A percentile compares a stretch with the other conserved stretches of the same genome.
These are phyloP conservation scores for Zygosaccharomyces rouxii DNA, from an alignment of 805 yeast species.

Conservation along the genomic window DNA sequence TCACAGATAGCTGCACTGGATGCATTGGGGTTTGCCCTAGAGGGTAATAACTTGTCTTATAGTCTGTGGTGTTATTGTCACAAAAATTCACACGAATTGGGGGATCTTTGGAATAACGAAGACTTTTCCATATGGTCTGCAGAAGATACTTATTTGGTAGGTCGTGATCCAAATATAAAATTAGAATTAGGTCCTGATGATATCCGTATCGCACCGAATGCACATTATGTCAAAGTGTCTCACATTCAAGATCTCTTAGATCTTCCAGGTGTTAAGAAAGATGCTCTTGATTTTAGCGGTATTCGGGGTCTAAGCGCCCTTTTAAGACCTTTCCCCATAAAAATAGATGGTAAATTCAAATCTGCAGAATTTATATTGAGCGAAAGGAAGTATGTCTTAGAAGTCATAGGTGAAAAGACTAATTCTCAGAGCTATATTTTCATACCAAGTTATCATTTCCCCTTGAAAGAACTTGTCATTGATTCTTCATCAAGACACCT, in stretches of 20 bases:
- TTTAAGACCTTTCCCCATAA: slow-evolving; percentile 69
- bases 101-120: slow-evolving; percentile 91
- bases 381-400: slow-evolving; percentile 44
- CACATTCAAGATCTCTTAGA: slow-evolving; percentile 8
- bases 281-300: slow-evolving; percentile 40
- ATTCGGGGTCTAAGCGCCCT: slow-evolving; percentile 71
- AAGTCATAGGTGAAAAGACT: slow-evolving; percentile 32
- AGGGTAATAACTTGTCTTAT: slow-evolving; percentile 64
- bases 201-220: slow-evolving; percentile 3
- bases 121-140: slow-evolving; percentile 84
- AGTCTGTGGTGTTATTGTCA: slow-evolving; percentile 85
- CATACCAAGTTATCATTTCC: slow-evolving; percentile 72
- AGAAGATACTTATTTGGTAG: slow-evolving; percentile 43
- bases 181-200: background rate
- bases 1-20: slow-evolving; percentile 82
- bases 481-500: slow-evolving; percentile 54
- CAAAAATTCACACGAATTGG: slow-evolving; percentile 73
- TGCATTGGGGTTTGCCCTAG: slow-evolving; percentile 74
- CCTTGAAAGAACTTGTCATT: slow-evolving; percentile 43
- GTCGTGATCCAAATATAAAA: slow-evolving; percentile 1
- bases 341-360: slow-evolving; percentile 55
- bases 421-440: slow-evolving; percentile 47
- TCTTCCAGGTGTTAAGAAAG: slow-evolving; percentile 11
- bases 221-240: slow-evolving; percentile 2
- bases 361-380: slow-evolving; percentile 57